Evolutionary conservation across 139 green algal species (phyloP).

Genomic region (Chloropicon primus): DNA sequence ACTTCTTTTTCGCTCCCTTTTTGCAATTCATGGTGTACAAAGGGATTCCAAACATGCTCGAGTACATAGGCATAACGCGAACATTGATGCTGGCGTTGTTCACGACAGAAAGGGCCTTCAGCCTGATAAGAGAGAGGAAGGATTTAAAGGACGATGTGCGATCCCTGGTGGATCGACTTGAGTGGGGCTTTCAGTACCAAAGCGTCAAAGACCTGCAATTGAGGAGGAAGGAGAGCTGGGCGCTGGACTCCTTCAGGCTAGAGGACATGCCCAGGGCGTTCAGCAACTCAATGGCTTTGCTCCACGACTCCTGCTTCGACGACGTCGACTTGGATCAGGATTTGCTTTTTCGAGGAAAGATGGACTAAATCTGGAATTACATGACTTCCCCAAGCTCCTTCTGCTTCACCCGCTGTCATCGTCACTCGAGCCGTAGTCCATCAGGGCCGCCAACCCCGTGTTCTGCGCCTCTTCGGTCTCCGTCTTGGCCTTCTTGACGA

Average conservation of each 20-base stretch:
- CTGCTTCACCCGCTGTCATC: neutral
- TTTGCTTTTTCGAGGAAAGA: neutral
- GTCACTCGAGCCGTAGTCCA: neutral
- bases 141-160: neutral
- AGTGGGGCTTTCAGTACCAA: neutral
- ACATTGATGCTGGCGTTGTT: neutral
- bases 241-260: neutral
- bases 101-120: neutral
- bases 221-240: neutral
- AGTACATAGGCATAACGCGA: neutral
- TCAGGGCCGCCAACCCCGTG: neutral
- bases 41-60: neutral
- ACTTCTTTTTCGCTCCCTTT: neutral
- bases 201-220: neutral
- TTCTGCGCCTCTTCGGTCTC: neutral
- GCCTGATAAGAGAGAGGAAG: neutral
- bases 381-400: neutral
- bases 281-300: neutral
- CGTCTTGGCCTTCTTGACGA: neutral
- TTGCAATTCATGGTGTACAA: neutral
- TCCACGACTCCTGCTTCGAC: neutral
- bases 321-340: neutral
- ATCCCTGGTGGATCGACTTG: neutral
- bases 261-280: neutral
- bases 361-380: neutral